Conservation (phyloP, 2,329 filamentous ascomycete genomes). For the Dothistroma pini region DNA sequence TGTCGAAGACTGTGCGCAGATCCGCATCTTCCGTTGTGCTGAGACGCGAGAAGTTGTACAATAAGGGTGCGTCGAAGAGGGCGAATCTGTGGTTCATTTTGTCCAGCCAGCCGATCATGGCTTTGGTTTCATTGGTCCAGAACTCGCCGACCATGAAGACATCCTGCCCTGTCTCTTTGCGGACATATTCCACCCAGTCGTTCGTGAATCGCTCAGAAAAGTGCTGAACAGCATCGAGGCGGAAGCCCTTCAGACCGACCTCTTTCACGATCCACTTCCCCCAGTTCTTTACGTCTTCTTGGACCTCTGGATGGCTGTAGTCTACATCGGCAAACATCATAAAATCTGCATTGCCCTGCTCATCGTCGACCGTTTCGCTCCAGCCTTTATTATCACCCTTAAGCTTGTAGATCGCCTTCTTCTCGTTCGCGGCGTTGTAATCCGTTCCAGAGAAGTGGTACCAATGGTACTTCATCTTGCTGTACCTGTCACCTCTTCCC, state of each 20-base stretch:
- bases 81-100: slow-evolving; percentile 54
- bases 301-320: slow-evolving; percentile 60
- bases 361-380: slow-evolving; percentile 57
- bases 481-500: slow-evolving; percentile 58
- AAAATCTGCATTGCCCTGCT: slow-evolving; percentile 60
- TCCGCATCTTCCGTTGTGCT: slow-evolving; percentile 55
- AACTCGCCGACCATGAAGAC: slow-evolving; percentile 68
- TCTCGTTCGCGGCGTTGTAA: slow-evolving; percentile 55
- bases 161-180: slow-evolving; percentile 36
- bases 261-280: slow-evolving; percentile 62
- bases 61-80: slow-evolving; percentile 65
- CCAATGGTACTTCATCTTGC: slow-evolving; percentile 60
- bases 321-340: slow-evolving; percentile 70
- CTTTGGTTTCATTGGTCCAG: slow-evolving; percentile 57
- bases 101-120: slow-evolving; percentile 52
- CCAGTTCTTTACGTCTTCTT: slow-evolving; percentile 62
- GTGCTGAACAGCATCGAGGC: slow-evolving; percentile 69
- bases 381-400: slow-evolving; percentile 52
- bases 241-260: slow-evolving; percentile 60
- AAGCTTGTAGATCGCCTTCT: slow-evolving; percentile 62
- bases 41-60: slow-evolving; percentile 59
- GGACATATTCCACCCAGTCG: slow-evolving; percentile 56
- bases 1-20: slow-evolving; percentile 43
- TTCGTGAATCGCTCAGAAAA: slow-evolving; percentile 62
- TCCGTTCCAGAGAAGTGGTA: slow-evolving; percentile 65